phyloP scores from a whole-genome alignment of 1,284 basidiomycete genomes.

The Porogramme epimiltina region DNA sequence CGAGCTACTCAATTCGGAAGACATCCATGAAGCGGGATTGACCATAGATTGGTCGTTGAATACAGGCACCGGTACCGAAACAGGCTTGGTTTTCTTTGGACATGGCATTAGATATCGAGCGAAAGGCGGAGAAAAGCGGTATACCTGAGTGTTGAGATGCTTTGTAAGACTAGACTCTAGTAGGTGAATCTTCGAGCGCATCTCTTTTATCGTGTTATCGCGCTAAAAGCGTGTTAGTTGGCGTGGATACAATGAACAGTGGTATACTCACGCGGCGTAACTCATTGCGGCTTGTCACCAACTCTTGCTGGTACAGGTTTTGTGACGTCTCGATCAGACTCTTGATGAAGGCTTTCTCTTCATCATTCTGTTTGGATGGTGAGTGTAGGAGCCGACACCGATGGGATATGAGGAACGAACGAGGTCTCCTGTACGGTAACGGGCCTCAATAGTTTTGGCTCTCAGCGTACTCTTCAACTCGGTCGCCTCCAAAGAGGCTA shows the following conservation, averaged over 20 bases:
- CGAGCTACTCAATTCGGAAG: constrained; percentile 33
- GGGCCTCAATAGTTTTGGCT: constrained; percentile 33
- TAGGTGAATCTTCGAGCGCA: constrained; percentile 33
- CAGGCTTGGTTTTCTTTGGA: constrained; percentile 16
- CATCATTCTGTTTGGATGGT: constrained; percentile 27
- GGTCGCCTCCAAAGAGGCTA: constrained; percentile 29
- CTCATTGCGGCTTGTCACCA: constrained; percentile 41
- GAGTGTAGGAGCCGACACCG: background rate
- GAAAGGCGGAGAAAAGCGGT: no score
- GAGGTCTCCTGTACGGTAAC: constrained; percentile 38
- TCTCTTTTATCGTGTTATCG: constrained; percentile 36
- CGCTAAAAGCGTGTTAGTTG: constrained; percentile 25
- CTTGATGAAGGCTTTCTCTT: constrained; percentile 39
- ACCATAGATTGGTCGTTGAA: constrained; percentile 31
- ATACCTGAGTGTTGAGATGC: constrained; percentile 29
- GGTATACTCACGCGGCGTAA: constrained; percentile 36
- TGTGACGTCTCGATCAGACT: constrained; percentile 34
- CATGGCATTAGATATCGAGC: no score
- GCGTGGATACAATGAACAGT: constrained; percentile 3
- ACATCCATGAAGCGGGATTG: constrained; percentile 34
- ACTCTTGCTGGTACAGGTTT: constrained; percentile 36
- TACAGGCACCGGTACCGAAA: constrained; percentile 8
- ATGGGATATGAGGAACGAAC: constrained; percentile 24
- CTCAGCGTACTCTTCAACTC: constrained; percentile 27
- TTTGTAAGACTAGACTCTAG: constrained; percentile 33